Conservation (phyloP, 108 stramenopile genomes). For the Aurantiochytrium sp. region DNA sequence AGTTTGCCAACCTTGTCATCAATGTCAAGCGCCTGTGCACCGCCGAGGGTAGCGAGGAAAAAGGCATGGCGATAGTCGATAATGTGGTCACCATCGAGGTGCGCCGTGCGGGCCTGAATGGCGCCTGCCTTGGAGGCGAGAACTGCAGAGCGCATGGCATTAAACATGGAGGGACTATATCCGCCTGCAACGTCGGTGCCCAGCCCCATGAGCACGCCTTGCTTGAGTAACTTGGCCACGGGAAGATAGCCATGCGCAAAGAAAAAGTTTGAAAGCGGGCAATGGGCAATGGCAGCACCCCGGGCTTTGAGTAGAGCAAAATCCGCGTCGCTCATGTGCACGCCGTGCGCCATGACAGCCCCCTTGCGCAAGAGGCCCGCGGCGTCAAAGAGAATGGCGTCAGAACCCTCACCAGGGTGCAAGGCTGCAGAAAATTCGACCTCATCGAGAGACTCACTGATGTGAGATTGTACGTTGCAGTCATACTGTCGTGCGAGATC, state of each 20-base stretch:
- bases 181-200: slow-evolving; percentile 70
- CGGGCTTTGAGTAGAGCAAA: slow-evolving; percentile 26
- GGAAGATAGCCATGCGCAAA: slow-evolving; percentile 26
- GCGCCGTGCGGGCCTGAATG: neutral
- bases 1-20: slow-evolving; percentile 48
- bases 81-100: slow-evolving; percentile 8
- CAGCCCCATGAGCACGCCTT: slow-evolving; percentile 55
- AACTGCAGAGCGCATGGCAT: slow-evolving; percentile 47
- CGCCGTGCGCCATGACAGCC: slow-evolving; percentile 58
- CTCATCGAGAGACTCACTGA: slow-evolving; percentile 56
- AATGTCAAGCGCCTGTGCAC: slow-evolving; percentile 54
- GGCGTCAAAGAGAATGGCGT: slow-evolving; percentile 49
- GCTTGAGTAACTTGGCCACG: neutral
- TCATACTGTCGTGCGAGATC: slow-evolving; percentile 40
- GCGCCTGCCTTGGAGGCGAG: slow-evolving; percentile 36
- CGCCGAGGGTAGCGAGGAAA: slow-evolving; percentile 61
- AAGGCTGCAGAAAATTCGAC: slow-evolving; percentile 48
- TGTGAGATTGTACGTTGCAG: slow-evolving; percentile 53
- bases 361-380: slow-evolving; percentile 40
- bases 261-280: slow-evolving; percentile 59
- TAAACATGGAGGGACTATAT: slow-evolving; percentile 53
- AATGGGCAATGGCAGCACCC: slow-evolving; percentile 52
- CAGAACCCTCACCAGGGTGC: slow-evolving; percentile 35
- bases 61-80: slow-evolving; percentile 57
- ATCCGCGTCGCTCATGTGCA: slow-evolving; percentile 42